phyloP scores from a whole-genome alignment of 306 rosid genomes.

The Castanopsis chinensis region DNA sequence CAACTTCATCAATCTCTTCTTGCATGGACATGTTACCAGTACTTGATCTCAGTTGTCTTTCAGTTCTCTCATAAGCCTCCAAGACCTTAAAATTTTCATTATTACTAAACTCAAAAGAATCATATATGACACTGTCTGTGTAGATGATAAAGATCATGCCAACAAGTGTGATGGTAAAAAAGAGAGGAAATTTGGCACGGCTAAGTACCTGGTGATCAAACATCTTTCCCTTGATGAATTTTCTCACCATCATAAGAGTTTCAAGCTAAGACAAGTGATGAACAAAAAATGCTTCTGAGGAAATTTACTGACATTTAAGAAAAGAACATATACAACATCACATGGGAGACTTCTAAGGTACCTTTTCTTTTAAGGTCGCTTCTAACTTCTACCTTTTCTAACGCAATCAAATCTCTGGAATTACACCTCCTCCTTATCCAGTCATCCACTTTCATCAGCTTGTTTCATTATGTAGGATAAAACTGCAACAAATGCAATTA shows the following conservation, averaged over 20 bases:
- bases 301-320: neutral
- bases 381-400: too few species aligned
- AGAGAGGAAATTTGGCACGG: conserved; percentile 30
- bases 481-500: too few species aligned
- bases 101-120: neutral
- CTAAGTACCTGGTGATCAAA: conserved; percentile 25
- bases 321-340: too few species aligned
- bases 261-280: neutral
- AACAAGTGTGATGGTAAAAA: conserved; percentile 30
- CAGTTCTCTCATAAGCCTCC: conserved; percentile 8
- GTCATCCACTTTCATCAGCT: too few species aligned
- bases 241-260: neutral
- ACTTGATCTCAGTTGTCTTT: conserved; percentile 22
- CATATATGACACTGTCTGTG: conserved; percentile 21
- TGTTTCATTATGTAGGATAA: too few species aligned
- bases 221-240: conserved; percentile 25
- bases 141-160: conserved; percentile 39
- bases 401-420: too few species aligned
- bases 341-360: too few species aligned
- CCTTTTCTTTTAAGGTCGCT: too few species aligned
- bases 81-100: conserved; percentile 8
- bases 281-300: neutral
- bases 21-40: neutral
- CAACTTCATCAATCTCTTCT: conserved; percentile 13
- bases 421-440: too few species aligned